A percentile compares a stretch with the other conserved stretches of the same genome.
These are phyloP conservation scores for Huntiella moniliformis DNA, from an alignment of 2,329 filamentous ascomycete species.

Conservation along the genomic window DNA sequence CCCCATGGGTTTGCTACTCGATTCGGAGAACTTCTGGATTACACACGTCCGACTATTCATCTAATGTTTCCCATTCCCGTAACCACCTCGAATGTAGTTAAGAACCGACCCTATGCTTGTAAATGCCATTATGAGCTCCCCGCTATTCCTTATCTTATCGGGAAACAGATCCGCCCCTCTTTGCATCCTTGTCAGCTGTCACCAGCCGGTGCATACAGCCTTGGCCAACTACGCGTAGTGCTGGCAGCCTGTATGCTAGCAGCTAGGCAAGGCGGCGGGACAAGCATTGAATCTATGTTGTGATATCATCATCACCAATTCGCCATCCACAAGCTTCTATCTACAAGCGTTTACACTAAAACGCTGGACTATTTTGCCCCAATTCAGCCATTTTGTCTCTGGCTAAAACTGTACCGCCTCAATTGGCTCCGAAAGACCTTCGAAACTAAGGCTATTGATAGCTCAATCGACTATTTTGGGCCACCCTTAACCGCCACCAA, in stretches of 20 bases:
- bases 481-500: neutral
- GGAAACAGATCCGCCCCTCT: too few relatives aligned
- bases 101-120: too few relatives aligned
- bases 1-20: too few relatives aligned
- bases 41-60: too few relatives aligned
- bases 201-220: neutral
- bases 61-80: too few relatives aligned
- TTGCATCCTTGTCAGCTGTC: neutral
- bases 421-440: neutral
- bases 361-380: neutral
- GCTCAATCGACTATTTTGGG: neutral
- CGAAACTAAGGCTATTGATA: neutral
- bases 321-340: neutral
- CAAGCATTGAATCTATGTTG: neutral
- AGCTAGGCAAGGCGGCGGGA: constrained; percentile 2
- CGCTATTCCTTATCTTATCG: too few relatives aligned
- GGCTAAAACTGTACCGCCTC: neutral
- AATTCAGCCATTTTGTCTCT: too few relatives aligned
- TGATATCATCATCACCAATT: neutral
- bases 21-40: too few relatives aligned
- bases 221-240: constrained; percentile 6
- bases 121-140: too few relatives aligned
- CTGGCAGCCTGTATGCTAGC: constrained; percentile 7
- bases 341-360: neutral
- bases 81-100: too few relatives aligned